A percentile compares a stretch with the other conserved stretches of the same genome.
Evolutionary conservation across 768 basidiomycete genomes (phyloP).

Genomic region (Favolaschia claudopus): DNA sequence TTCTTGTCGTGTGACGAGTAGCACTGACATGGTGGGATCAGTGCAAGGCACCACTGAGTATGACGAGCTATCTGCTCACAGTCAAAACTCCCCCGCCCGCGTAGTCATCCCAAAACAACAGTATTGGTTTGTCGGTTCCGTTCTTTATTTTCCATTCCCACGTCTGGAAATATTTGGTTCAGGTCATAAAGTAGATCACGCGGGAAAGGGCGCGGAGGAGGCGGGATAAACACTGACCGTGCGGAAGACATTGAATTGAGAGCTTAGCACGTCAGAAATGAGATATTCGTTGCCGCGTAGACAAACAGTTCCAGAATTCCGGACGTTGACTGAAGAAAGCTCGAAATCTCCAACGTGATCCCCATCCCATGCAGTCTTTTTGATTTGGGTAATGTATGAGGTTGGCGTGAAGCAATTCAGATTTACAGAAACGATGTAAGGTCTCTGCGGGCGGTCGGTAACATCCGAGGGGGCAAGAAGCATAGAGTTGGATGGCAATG

Average conservation of each 20-base stretch:
- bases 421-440: conserved; percentile 54
- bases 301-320: conserved; percentile 42
- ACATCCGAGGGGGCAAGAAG: conserved; percentile 40
- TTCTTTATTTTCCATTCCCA: conserved; percentile 45
- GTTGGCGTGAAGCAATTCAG: conserved; percentile 60
- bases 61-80: conserved; percentile 27
- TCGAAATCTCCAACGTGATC: conserved; percentile 59
- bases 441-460: conserved; percentile 34
- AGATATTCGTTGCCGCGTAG: conserved; percentile 46
- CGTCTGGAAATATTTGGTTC: too few relatives aligned
- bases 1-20: conserved; percentile 49
- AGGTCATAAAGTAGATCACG: too few relatives aligned
- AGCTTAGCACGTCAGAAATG: conserved; percentile 44
- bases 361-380: conserved; percentile 48
- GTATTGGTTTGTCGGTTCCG: conserved; percentile 33
- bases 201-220: too few relatives aligned
- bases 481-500: conserved; percentile 49
- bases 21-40: conserved; percentile 35
- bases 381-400: conserved; percentile 54
- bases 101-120: conserved; percentile 46
- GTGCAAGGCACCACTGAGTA: not conserved
- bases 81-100: conserved; percentile 37
- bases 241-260: conserved; percentile 43
- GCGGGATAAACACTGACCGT: conserved; percentile 36
- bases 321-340: conserved; percentile 40